These are phyloP conservation scores for Xylaria sp. DNA, from an alignment of 2,329 filamentous ascomycete genomes.

Conservation along the genomic window DNA sequence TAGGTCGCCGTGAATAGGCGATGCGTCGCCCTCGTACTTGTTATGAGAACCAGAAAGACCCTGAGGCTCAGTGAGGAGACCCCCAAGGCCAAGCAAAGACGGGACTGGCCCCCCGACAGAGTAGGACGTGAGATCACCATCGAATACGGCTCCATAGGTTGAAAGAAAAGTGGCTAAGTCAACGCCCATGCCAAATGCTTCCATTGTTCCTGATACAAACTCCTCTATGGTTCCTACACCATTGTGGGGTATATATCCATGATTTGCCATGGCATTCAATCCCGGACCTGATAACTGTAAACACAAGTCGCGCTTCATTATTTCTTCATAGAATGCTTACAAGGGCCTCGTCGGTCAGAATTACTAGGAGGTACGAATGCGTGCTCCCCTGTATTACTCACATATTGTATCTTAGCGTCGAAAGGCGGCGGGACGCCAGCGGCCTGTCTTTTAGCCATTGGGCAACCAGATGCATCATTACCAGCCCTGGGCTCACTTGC, in stretches of 20 bases:
- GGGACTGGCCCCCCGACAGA: constrained; percentile 22
- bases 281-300: constrained; percentile 18
- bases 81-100: constrained; percentile 22
- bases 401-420: constrained; percentile 22
- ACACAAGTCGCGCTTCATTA: neutral
- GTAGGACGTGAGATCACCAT: constrained; percentile 25
- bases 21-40: constrained; percentile 24
- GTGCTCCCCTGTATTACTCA: constrained; percentile 28
- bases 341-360: constrained; percentile 22
- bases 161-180: constrained; percentile 28
- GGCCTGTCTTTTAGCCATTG: constrained; percentile 5
- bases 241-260: constrained; percentile 30
- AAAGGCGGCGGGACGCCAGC: constrained; percentile 12
- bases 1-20: constrained; percentile 26
- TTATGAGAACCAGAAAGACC: constrained; percentile 29
- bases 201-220: constrained; percentile 17
- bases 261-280: constrained; percentile 28
- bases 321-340: constrained; percentile 3
- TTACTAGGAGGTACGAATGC: constrained; percentile 17
- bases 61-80: constrained; percentile 20
- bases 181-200: constrained; percentile 24
- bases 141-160: constrained; percentile 24
- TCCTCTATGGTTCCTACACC: constrained; percentile 26
- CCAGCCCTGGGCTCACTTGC: neutral
- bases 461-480: neutral